These are phyloP conservation scores for Medicago arabica DNA, from an alignment of 306 rosid genomes.

Conservation along the genomic window DNA sequence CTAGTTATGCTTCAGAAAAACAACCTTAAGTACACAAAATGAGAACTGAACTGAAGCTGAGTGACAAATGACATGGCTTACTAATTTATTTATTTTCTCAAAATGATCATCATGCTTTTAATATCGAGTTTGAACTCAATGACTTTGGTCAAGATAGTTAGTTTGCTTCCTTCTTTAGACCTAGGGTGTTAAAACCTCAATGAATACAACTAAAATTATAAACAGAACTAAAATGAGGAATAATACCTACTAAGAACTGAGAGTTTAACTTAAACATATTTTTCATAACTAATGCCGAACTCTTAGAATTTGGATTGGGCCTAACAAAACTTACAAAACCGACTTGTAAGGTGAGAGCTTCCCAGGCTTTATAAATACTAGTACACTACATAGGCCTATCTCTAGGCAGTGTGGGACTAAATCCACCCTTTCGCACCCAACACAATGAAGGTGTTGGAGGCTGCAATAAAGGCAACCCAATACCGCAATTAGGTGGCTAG, in stretches of 20 bases:
- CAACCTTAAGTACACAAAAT: background rate
- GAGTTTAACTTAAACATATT: background rate
- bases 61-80: background rate
- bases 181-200: constrained; percentile 3
- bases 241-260: background rate
- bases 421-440: too few relatives aligned
- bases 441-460: too few relatives aligned
- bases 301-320: too few relatives aligned
- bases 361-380: too few relatives aligned
- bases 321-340: too few relatives aligned
- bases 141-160: constrained; percentile 25
- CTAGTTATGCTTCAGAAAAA: constrained; percentile 15
- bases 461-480: too few relatives aligned
- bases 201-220: constrained; percentile 3
- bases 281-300: constrained; percentile 7
- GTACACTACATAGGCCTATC: too few relatives aligned
- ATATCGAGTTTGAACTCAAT: constrained; percentile 25
- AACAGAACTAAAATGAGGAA: constrained; percentile 5
- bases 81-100: constrained; percentile 22
- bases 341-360: too few relatives aligned
- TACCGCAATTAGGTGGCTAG: too few relatives aligned
- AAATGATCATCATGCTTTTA: background rate
- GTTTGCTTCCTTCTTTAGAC: constrained; percentile 3
- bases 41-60: constrained; percentile 2
- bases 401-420: too few relatives aligned